Percentiles rank a stretch among this genome's conserved stretches.
phyloP scores from a whole-genome alignment of 805 yeast genomes.

The Candida pini region DNA sequence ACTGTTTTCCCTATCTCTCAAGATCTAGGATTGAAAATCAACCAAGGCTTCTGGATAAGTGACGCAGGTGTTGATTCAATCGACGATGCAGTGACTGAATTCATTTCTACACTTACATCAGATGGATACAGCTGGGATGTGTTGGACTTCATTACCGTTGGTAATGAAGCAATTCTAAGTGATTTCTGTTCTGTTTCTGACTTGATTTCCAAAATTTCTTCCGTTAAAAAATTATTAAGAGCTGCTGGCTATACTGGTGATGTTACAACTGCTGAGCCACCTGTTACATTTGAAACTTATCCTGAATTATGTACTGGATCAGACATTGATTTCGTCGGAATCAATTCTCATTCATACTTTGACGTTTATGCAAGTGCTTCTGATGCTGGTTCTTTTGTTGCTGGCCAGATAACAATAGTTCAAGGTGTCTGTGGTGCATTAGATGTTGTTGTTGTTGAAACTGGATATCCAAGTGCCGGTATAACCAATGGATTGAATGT shows the following conservation, averaged over 20 bases:
- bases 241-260: slow-evolving; percentile 72
- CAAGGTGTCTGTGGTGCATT: slow-evolving; percentile 49
- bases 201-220: slow-evolving; percentile 57
- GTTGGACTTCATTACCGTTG: slow-evolving; percentile 75
- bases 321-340: slow-evolving; percentile 75
- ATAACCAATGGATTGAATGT: slow-evolving; percentile 63
- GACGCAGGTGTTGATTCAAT: slow-evolving; percentile 62
- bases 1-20: slow-evolving; percentile 60
- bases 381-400: slow-evolving; percentile 66
- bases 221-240: slow-evolving; percentile 53
- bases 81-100: slow-evolving; percentile 48
- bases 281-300: slow-evolving; percentile 58
- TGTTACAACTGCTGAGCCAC: slow-evolving; percentile 86
- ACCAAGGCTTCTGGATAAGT: slow-evolving; percentile 85
- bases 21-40: slow-evolving; percentile 59
- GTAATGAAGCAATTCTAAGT: slow-evolving; percentile 78
- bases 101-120: slow-evolving; percentile 40
- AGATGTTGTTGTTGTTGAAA: slow-evolving; percentile 66
- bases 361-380: slow-evolving; percentile 56
- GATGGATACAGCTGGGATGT: slow-evolving; percentile 61
- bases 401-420: slow-evolving; percentile 54
- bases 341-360: slow-evolving; percentile 85
- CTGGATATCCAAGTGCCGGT: slow-evolving; percentile 86
- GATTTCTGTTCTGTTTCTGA: slow-evolving; percentile 56
- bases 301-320: slow-evolving; percentile 66